These are phyloP conservation scores for Podila verticillata DNA, from an alignment of 192 early-diverging fungal genomes.

Conservation along the genomic window DNA sequence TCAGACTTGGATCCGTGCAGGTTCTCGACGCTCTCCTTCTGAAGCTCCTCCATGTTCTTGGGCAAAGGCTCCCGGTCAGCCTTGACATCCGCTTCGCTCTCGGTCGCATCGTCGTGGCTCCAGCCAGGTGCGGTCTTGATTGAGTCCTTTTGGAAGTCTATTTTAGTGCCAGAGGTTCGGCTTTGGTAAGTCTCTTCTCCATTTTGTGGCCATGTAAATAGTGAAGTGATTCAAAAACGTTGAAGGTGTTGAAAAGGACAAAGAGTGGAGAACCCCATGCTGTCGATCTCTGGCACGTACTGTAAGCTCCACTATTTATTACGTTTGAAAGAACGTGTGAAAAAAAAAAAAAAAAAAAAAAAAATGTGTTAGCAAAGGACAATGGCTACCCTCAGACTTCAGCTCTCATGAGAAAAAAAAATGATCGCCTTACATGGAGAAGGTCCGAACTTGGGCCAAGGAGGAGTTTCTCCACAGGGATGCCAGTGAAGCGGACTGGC, in stretches of 20 bases:
- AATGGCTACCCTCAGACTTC: neutral
- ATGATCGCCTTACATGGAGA: neutral
- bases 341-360: neutral
- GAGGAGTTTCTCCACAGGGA: neutral
- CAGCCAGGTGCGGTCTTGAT: constrained; percentile 44
- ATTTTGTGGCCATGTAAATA: neutral
- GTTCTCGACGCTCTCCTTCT: constrained; percentile 13
- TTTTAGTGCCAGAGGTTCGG: neutral
- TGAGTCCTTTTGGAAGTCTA: constrained; percentile 9
- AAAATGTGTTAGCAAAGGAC: neutral
- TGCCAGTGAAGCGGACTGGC: neutral
- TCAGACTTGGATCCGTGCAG: neutral
- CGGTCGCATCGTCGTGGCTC: constrained; percentile 16
- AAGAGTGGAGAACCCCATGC: neutral
- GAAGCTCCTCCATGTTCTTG: constrained; percentile 12
- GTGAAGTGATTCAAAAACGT: neutral
- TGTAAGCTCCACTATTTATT: neutral
- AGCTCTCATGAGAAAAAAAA: neutral
- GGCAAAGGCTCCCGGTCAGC: constrained; percentile 36
- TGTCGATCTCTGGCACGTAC: neutral
- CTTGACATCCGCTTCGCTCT: constrained; percentile 46
- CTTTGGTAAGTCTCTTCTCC: neutral
- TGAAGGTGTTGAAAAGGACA: neutral
- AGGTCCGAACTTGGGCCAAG: neutral
- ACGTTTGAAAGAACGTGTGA: neutral